Base-by-base conservation (phyloP, 1,284 basidiomycete genomes). In the Kwoniella shivajii region DNA sequence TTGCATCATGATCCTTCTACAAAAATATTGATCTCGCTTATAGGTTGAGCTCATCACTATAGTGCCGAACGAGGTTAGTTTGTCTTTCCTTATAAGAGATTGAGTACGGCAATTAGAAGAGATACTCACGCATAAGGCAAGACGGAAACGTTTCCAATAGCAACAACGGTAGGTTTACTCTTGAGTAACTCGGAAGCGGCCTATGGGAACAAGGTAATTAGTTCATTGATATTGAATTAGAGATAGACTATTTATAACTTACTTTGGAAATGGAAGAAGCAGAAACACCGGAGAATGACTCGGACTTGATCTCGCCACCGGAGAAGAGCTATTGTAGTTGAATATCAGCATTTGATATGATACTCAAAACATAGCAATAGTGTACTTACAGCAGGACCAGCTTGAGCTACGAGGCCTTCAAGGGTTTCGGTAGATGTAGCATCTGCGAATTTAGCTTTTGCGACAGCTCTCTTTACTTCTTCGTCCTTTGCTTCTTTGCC, bases 371-470 rank as follows among this genome's bases (percentile, higher is more conserved):
- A 13, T n/a, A n/a, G 20, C 6, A 9, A 11, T 30, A 46, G 34
- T n/a, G 24, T 16, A 61, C 59, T 56, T 45, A 56, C 60, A 54
- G 56, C 60, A 27, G 63, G 60, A 42, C 54, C 87, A 59, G 89
- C 76, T 42, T 82, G 76, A 43, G 83, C 80, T 27, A 88, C 74
- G 26, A 89, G 68, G n/a, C 87, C 87, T n/a, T 87, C 85, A 59
- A 88, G 80, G 50, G 80, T 82, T 66, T 96, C 93, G 27, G 84
- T 67, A 50, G 83, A 80, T 57, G 79, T 81, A 4, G 92, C 92
- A 68, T 88, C 84, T 50, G 83, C 79, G 72, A 95, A 93, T 77
- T 89, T 91, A 63, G 92, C 90, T 78, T 91, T 91, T 20, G 88
- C 86, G 53, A 92, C 79, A 13, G 93, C 92, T 64, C 83, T 82